These are phyloP conservation scores for Phytophthora cactorum DNA, from an alignment of 352 stramenopile species.

Conservation along the genomic window DNA sequence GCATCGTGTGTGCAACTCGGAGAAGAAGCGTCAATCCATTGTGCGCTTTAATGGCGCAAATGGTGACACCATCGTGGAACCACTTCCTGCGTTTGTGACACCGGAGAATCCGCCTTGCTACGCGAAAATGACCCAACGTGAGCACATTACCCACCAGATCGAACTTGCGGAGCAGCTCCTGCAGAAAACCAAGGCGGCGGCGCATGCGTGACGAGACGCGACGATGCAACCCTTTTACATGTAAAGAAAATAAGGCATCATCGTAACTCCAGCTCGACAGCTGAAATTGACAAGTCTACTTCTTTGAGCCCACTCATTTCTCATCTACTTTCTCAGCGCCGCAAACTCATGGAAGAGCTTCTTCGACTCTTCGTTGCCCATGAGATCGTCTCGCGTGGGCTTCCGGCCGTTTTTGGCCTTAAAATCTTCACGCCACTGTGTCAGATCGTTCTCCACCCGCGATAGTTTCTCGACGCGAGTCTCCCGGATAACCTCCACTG, in stretches of 20 bases:
- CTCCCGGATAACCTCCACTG: conserved; percentile 54
- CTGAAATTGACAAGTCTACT: conserved; percentile 5
- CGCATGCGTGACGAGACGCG: conserved; percentile 39
- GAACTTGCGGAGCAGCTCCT: conserved; percentile 61
- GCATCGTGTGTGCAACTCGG: conserved; percentile 81
- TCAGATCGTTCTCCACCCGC: conserved; percentile 65
- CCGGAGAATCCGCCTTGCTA: conserved; percentile 61
- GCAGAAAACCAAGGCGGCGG: conserved; percentile 60
- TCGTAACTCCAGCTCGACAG: conserved; percentile 2
- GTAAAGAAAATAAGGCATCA: conserved; percentile 6
- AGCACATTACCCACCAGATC: conserved; percentile 61
- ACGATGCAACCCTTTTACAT: not conserved
- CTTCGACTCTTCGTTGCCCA: conserved; percentile 57
- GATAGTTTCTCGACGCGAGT: conserved; percentile 64
- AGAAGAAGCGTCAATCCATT: conserved; percentile 82
- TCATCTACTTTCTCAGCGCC: conserved; percentile 63
- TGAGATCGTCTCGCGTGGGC: conserved; percentile 74
- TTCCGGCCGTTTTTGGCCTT: conserved; percentile 54
- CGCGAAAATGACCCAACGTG: conserved; percentile 66
- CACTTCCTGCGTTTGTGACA: conserved; percentile 66
- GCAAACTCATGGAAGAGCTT: conserved; percentile 79
- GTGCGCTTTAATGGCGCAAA: conserved; percentile 85
- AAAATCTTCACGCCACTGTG: conserved; percentile 72
- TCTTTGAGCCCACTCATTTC: not conserved
- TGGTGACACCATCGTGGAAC: conserved; percentile 71